Evolutionary conservation across 805 yeast species (phyloP).

Genomic region (Wilhelminamyces savonicus): DNA sequence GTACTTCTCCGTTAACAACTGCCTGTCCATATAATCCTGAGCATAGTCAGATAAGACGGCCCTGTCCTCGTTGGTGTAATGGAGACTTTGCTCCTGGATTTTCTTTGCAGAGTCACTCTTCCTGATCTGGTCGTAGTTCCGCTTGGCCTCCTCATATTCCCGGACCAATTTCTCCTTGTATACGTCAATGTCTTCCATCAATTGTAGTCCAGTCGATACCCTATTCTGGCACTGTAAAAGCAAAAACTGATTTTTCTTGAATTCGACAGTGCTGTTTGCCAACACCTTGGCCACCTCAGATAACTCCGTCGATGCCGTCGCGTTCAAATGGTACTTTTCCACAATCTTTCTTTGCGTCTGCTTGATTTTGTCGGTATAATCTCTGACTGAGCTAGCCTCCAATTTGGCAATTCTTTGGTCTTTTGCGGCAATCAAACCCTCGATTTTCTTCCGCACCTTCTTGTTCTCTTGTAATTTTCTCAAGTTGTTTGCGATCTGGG

Average conservation of each 20-base stretch:
- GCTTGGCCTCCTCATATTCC: constrained; percentile 28
- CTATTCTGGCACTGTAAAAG: constrained; percentile 14
- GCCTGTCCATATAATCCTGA: constrained; percentile 23
- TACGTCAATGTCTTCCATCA: constrained; percentile 20
- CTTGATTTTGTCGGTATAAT: constrained; percentile 34
- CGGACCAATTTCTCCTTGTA: constrained; percentile 11
- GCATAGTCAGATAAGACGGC: constrained; percentile 35
- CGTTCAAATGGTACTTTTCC: constrained; percentile 9
- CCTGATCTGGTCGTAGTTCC: constrained; percentile 31
- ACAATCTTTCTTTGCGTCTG: constrained; percentile 22
- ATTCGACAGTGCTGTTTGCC: constrained; percentile 4
- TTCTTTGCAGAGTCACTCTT: constrained; percentile 33
- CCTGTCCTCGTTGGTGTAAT: constrained; percentile 34
- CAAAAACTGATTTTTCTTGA: constrained; percentile 8
- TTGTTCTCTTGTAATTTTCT: constrained; percentile 10
- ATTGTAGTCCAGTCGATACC: constrained; percentile 13
- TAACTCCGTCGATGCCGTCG: constrained; percentile 14
- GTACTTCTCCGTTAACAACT: constrained; percentile 29
- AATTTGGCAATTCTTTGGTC: constrained; percentile 24
- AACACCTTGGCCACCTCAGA: constrained; percentile 8
- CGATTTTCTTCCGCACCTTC: constrained; percentile 11
- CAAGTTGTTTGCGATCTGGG: constrained; percentile 4
- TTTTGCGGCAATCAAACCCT: constrained; percentile 16
- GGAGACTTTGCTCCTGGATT: constrained; percentile 26
- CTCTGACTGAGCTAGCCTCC: constrained; percentile 33